Evolutionary conservation across 2,329 filamentous ascomycete genomes (phyloP), one percentile per base, ranked within the genome.

Genomic region (Seiridium unicorne): DNA sequence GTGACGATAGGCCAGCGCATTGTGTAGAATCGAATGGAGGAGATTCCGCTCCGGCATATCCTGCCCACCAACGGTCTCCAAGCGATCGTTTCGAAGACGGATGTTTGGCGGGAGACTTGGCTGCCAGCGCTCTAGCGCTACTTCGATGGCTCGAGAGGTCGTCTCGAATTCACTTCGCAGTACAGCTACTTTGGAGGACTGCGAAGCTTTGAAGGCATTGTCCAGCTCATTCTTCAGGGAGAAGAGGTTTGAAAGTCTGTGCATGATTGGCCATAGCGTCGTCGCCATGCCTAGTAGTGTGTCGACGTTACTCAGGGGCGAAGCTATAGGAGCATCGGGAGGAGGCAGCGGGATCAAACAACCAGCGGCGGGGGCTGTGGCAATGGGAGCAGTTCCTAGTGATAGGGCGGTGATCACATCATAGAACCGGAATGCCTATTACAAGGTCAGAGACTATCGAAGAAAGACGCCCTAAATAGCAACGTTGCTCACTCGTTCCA

Each of bases 321-420:
- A 80, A 9, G 73, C 73, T 9, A 74, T 72, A 2, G 74, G 72
- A 2, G 79, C 76, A 59, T 81, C 76, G n/a, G 79, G 68, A 2
- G 79, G 77, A 13, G 81, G 77, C 44, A 82, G 74, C 1, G 81
- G 79, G 3, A 79, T 69, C 2, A 82, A 74, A 32, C 79, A 76
- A 13, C 78, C 77, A 4, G 77, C 76, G 10, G 79, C 77, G 2
- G 82, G 79, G 3, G 81, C 77, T 10, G 75, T 78, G 1, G 83
- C 82, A 10, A 87, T 76, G 2, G 85, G 84, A 4, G 83, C 76
- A 10, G 82, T 85, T 58, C 84, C 84, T 55, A 87, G 79, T 0
- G 85, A 88, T 36, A 89, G 73, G 1, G 86, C 85, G 5, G 85
- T 81, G 59, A 88, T 88, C 31, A 88, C 85, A 68, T 88, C 85